These are phyloP conservation scores for Wickerhamiella brachini DNA, from an alignment of 805 yeast species.

Conservation along the genomic window DNA sequence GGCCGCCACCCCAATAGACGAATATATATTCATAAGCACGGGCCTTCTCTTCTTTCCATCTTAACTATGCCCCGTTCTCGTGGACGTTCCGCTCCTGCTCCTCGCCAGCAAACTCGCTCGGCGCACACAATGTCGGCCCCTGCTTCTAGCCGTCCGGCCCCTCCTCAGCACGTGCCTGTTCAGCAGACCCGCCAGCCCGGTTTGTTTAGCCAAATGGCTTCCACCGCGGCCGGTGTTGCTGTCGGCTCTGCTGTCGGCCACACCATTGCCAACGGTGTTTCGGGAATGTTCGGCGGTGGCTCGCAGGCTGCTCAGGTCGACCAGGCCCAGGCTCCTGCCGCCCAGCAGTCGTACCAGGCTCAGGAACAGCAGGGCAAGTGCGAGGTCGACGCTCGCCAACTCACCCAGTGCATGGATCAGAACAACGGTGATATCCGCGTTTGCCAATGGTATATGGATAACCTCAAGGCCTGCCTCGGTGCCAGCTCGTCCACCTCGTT, in stretches of 20 bases:
- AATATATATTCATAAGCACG: background rate
- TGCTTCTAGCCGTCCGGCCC: constrained; percentile 37
- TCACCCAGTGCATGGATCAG: constrained; percentile 90
- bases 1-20: background rate
- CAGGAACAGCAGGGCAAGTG: constrained; percentile 43
- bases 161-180: constrained; percentile 35
- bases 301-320: constrained; percentile 38
- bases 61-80: constrained; percentile 28
- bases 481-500: constrained; percentile 58
- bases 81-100: constrained; percentile 28
- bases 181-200: constrained; percentile 50
- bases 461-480: constrained; percentile 93
- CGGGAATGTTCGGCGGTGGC: constrained; percentile 78
- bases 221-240: constrained; percentile 99
- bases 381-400: constrained; percentile 86
- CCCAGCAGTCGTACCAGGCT: constrained; percentile 22
- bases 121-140: constrained; percentile 37
- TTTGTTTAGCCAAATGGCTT: constrained; percentile 90
- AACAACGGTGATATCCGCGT: constrained; percentile 92
- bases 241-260: constrained; percentile 97
- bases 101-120: constrained; percentile 20
- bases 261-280: constrained; percentile 88
- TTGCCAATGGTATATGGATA: constrained; percentile 94
- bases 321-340: constrained; percentile 30
- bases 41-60: background rate